A percentile compares a stretch with the other conserved stretches of the same genome.
phyloP scores from a whole-genome alignment of 2,329 filamentous ascomycete species.

The Didymella arachidicola region DNA sequence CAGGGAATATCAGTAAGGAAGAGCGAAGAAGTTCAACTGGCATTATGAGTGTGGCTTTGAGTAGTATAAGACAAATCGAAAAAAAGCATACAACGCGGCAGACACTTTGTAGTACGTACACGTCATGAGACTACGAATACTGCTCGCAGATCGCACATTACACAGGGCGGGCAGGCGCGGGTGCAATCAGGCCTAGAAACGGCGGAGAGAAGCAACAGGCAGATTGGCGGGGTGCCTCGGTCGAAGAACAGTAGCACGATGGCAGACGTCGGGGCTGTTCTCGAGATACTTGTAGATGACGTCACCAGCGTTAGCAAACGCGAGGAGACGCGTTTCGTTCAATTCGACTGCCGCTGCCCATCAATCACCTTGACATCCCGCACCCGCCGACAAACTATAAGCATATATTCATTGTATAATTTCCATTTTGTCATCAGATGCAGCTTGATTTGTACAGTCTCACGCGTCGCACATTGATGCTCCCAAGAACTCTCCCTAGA shows the following conservation, averaged over 20 bases:
- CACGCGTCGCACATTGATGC: background rate
- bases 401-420: background rate
- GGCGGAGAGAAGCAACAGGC: background rate
- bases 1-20: background rate
- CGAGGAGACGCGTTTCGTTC: background rate
- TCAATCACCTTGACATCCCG: background rate
- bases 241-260: background rate
- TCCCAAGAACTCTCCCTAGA: background rate
- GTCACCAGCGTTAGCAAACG: conserved; percentile 3
- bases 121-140: background rate
- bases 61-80: background rate
- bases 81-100: background rate
- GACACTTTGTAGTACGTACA: background rate
- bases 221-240: background rate
- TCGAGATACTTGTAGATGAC: background rate
- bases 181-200: background rate
- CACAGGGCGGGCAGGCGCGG: background rate
- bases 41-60: background rate
- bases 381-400: too few species aligned
- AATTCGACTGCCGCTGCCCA: background rate
- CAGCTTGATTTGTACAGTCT: background rate
- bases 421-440: background rate
- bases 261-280: background rate
- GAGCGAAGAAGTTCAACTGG: background rate
- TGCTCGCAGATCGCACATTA: background rate